These are phyloP conservation scores for Sergeia podlipaevii DNA, from an alignment of 208 protist genomes.

Conservation along the genomic window DNA sequence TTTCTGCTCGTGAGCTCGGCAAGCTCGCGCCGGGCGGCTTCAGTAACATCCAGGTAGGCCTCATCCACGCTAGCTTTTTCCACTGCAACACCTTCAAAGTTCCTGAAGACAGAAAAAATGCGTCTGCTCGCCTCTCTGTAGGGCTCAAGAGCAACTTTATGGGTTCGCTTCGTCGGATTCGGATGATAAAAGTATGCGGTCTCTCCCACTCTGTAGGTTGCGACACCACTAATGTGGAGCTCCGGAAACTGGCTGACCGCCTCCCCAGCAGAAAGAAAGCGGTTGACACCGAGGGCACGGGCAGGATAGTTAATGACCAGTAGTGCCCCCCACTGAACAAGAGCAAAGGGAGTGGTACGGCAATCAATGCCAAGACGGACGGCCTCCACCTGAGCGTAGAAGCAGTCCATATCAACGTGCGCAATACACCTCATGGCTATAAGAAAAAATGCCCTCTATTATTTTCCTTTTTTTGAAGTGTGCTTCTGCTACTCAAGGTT, in stretches of 20 bases:
- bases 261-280: slow-evolving; percentile 53
- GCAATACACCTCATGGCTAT: slow-evolving; percentile 54
- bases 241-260: slow-evolving; percentile 41
- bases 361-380: slow-evolving; percentile 77
- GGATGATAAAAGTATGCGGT: slow-evolving; percentile 52
- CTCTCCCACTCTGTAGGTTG: slow-evolving; percentile 63
- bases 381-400: slow-evolving; percentile 91
- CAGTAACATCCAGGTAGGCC: slow-evolving; percentile 84
- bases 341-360: slow-evolving; percentile 51
- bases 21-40: slow-evolving; percentile 46
- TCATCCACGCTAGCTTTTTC: slow-evolving; percentile 85
- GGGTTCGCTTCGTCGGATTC: slow-evolving; percentile 24
- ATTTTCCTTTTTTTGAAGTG: not conserved
- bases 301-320: slow-evolving; percentile 91
- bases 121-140: slow-evolving; percentile 75
- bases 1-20: slow-evolving; percentile 24
- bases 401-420: slow-evolving; percentile 93
- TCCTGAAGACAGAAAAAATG: slow-evolving; percentile 63
- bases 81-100: slow-evolving; percentile 46
- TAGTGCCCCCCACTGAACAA: slow-evolving; percentile 74
- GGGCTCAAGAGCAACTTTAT: slow-evolving; percentile 77
- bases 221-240: slow-evolving; percentile 26
- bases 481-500: too few relatives aligned
- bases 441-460: not conserved
- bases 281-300: slow-evolving; percentile 51